These are phyloP conservation scores for Pythium diclinum DNA, from an alignment of 352 stramenopile genomes.

Conservation along the genomic window DNA sequence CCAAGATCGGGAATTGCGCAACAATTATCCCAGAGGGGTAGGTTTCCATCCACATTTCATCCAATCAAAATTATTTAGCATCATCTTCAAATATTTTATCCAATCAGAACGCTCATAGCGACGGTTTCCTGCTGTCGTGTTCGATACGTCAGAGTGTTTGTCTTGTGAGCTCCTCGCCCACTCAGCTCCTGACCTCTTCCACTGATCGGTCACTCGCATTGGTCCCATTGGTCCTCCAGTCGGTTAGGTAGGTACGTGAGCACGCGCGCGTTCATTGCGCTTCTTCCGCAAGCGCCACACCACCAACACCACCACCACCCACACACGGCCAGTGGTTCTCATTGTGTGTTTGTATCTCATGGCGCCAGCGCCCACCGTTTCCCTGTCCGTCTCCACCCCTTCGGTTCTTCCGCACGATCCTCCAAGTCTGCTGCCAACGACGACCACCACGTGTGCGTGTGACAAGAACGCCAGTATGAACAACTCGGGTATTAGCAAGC, in stretches of 20 bases:
- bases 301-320: neutral
- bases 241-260: neutral
- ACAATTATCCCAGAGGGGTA: constrained; percentile 6
- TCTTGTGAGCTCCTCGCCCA: constrained; percentile 1
- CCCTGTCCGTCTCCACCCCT: constrained; percentile 8
- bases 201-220: neutral
- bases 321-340: neutral
- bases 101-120: constrained; percentile 4
- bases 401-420: constrained; percentile 10
- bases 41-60: neutral
- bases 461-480: constrained; percentile 28
- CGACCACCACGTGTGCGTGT: neutral
- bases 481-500: constrained; percentile 28
- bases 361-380: constrained; percentile 26
- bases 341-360: constrained; percentile 9
- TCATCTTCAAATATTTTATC: constrained; percentile 8
- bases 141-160: constrained; percentile 12
- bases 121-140: neutral
- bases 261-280: constrained; percentile 11
- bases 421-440: neutral
- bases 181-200: neutral
- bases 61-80: constrained; percentile 5
- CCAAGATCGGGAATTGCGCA: neutral
- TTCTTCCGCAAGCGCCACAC: constrained; percentile 19
- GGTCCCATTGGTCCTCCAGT: neutral